Evolutionary conservation across 495 filamentous ascomycete genomes (phyloP).

Genomic region (Podospora conica): DNA sequence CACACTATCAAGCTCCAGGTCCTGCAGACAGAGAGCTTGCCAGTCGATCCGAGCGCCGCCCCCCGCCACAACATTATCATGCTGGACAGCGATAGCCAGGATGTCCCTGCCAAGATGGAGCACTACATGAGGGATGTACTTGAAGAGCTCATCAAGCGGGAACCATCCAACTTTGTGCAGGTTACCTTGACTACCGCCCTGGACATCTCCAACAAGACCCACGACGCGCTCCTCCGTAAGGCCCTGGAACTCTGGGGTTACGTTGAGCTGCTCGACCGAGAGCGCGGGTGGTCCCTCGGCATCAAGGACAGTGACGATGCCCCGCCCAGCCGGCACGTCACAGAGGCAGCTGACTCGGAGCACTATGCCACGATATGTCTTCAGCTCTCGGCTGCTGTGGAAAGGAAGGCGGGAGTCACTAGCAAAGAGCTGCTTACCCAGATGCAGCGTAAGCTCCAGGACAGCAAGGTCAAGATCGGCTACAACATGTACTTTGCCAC

Average conservation of each 20-base stretch:
- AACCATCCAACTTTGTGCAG: slow-evolving; percentile 62
- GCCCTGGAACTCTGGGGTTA: slow-evolving; percentile 71
- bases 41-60: slow-evolving; percentile 30
- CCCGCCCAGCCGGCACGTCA: slow-evolving; percentile 28
- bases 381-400: slow-evolving; percentile 68
- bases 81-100: slow-evolving; percentile 61
- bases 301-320: slow-evolving; percentile 29
- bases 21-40: slow-evolving; percentile 32
- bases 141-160: slow-evolving; percentile 55
- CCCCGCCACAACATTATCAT: slow-evolving; percentile 45
- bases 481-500: slow-evolving; percentile 72
- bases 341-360: slow-evolving; percentile 38
- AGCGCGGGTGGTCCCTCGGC: slow-evolving; percentile 58
- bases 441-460: slow-evolving; percentile 69
- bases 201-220: slow-evolving; percentile 47
- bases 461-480: slow-evolving; percentile 58
- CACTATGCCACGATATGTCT: slow-evolving; percentile 50
- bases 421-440: slow-evolving; percentile 66
- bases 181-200: slow-evolving; percentile 57
- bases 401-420: slow-evolving; percentile 61
- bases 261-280: slow-evolving; percentile 67
- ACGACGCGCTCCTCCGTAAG: slow-evolving; percentile 58
- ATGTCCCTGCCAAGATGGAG: slow-evolving; percentile 61
- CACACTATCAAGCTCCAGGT: slow-evolving; percentile 49
- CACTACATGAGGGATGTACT: slow-evolving; percentile 61